Conservation (phyloP, 2,329 filamentous ascomycete genomes). For the Penicillium sp. region DNA sequence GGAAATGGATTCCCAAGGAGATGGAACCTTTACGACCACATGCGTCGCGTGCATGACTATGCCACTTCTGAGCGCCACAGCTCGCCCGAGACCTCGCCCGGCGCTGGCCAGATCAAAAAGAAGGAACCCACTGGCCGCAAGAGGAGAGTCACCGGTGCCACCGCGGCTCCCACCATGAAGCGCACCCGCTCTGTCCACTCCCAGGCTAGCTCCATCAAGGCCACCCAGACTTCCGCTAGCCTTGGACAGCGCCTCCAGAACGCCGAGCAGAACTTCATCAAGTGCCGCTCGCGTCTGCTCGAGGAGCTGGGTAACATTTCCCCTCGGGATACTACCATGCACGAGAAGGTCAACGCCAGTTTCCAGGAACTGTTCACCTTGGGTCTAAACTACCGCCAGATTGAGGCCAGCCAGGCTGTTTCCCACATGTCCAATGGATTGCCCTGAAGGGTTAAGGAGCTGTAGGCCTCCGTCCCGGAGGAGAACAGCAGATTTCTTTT, state of each 20-base stretch:
- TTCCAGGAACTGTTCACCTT: conserved; percentile 39
- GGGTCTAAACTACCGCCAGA: conserved; percentile 36
- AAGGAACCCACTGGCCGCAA: conserved; percentile 35
- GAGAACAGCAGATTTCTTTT: not conserved
- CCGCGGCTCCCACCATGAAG: conserved; percentile 36
- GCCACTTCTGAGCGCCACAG: conserved; percentile 37
- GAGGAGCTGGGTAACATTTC: conserved; percentile 34
- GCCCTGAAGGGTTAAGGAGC: conserved; percentile 21
- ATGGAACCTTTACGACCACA: conserved; percentile 95
- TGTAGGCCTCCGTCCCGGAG: conserved; percentile 2
- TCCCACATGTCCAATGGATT: conserved; percentile 29
- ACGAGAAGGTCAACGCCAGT: conserved; percentile 39
- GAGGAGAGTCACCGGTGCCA: conserved; percentile 32
- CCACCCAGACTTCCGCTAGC: conserved; percentile 27
- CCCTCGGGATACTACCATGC: conserved; percentile 35
- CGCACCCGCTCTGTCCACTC: conserved; percentile 35
- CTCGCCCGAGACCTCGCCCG: conserved; percentile 35
- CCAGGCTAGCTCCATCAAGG: conserved; percentile 30
- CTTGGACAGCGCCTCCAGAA: conserved; percentile 36
- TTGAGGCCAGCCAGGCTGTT: conserved; percentile 36
- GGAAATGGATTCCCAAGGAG: conserved; percentile 88
- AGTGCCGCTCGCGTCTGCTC: conserved; percentile 34
- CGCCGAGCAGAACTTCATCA: conserved; percentile 36
- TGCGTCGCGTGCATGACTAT: conserved; percentile 80
- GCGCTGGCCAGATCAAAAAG: conserved; percentile 30